A percentile compares a stretch with the other conserved stretches of the same genome.
phyloP scores from a whole-genome alignment of 352 stramenopile species.

The Phytophthora lateralis region DNA sequence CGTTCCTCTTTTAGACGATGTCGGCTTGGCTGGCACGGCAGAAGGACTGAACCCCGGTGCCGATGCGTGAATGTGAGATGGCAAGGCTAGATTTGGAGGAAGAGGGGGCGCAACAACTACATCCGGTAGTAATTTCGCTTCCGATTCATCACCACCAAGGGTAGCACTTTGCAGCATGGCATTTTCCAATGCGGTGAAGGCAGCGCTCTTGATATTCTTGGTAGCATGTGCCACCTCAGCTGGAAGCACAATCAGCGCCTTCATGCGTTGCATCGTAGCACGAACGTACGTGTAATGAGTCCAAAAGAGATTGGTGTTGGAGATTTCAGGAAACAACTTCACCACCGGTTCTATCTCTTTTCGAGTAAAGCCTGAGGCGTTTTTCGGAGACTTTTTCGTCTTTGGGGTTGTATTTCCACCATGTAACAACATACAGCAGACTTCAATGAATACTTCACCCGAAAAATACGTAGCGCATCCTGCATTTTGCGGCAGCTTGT shows the following conservation, averaged over 20 bases:
- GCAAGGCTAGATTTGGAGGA: slow-evolving; percentile 2
- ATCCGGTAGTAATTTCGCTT: not conserved
- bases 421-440: slow-evolving; percentile 44
- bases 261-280: slow-evolving; percentile 39
- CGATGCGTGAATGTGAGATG: slow-evolving; percentile 9
- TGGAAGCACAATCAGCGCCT: slow-evolving; percentile 32
- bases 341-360: slow-evolving; percentile 35
- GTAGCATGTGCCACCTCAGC: slow-evolving; percentile 7
- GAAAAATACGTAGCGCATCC: slow-evolving; percentile 67
- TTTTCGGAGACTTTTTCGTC: slow-evolving; percentile 20
- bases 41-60: not conserved
- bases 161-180: slow-evolving; percentile 20
- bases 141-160: not conserved
- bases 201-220: slow-evolving; percentile 18
- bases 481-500: slow-evolving; percentile 36
- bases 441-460: slow-evolving; percentile 63
- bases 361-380: slow-evolving; percentile 14
- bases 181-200: slow-evolving; percentile 21
- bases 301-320: slow-evolving; percentile 35
- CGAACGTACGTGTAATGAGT: slow-evolving; percentile 36
- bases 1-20: not conserved
- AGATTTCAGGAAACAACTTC: slow-evolving; percentile 29
- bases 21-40: not conserved
- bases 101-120: slow-evolving; percentile 5
- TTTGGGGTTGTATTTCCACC: slow-evolving; percentile 12